Percentiles rank a stretch among this genome's conserved stretches.
Evolutionary conservation across 2,329 filamentous ascomycete species (phyloP).

Genomic region (Falciphora oryzae): DNA sequence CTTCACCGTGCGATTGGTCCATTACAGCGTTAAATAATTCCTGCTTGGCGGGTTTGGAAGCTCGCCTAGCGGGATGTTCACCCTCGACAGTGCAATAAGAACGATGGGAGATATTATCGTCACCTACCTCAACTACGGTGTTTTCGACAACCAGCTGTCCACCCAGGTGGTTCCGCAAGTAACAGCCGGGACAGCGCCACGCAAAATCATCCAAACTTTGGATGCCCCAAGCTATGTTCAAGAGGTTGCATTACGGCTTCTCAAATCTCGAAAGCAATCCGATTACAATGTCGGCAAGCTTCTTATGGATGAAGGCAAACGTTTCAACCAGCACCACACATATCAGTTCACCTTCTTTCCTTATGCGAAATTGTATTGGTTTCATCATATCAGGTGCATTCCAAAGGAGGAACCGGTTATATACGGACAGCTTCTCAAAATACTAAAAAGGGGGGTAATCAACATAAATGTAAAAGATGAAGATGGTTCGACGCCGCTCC

Average conservation of each 20-base stretch:
- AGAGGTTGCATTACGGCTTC: constrained; percentile 12
- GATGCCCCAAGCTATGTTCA: constrained; percentile 12
- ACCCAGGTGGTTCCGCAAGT: constrained; percentile 18
- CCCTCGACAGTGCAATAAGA: too few relatives aligned
- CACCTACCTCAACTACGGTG: constrained; percentile 25
- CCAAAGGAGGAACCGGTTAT: too few relatives aligned
- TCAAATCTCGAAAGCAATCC: not conserved
- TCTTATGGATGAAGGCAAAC: not conserved
- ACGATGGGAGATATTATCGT: constrained; percentile 21
- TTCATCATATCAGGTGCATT: not conserved
- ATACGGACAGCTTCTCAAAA: too few relatives aligned
- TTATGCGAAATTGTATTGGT: constrained; percentile 3
- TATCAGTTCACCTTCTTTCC: not conserved
- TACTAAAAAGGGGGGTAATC: too few relatives aligned
- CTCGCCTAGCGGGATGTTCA: too few relatives aligned
- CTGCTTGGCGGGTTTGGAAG: constrained; percentile 11
- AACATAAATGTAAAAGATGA: too few relatives aligned
- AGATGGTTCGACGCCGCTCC: too few relatives aligned
- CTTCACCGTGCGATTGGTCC: constrained; percentile 24
- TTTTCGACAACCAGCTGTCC: constrained; percentile 18
- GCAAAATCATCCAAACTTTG: constrained; percentile 16
- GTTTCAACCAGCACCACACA: not conserved
- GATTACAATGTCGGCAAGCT: constrained; percentile 9
- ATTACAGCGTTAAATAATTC: constrained; percentile 31
- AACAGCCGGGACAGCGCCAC: constrained; percentile 15